phyloP scores from a whole-genome alignment of 1,284 basidiomycete genomes.

The Vanrija sp. region DNA sequence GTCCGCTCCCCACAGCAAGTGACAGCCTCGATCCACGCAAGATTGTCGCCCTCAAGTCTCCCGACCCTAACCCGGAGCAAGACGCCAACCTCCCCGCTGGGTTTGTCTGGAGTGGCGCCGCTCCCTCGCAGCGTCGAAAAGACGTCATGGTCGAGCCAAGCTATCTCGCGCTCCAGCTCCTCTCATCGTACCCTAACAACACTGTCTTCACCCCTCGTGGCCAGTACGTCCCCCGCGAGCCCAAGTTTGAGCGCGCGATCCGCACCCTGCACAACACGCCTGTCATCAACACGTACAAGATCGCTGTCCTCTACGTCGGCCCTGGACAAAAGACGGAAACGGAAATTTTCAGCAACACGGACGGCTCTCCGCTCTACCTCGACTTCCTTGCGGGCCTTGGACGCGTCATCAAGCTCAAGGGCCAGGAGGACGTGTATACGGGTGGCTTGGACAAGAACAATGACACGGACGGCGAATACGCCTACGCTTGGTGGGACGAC shows the following conservation, averaged over 20 bases:
- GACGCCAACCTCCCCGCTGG: conserved; percentile 14
- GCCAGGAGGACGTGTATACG: conserved; percentile 88
- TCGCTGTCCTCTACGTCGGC: conserved; percentile 93
- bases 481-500: conserved; percentile 99
- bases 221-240: conserved; percentile 52
- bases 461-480: conserved; percentile 78
- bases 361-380: conserved; percentile 92
- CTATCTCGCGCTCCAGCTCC: conserved; percentile 74
- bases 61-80: background rate
- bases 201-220: conserved; percentile 41
- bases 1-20: background rate
- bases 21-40: background rate
- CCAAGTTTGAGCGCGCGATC: conserved; percentile 61
- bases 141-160: conserved; percentile 79
- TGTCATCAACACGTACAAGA: conserved; percentile 96
- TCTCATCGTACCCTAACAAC: conserved; percentile 71
- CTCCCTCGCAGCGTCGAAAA: conserved; percentile 81
- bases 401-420: conserved; percentile 81
- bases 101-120: conserved; percentile 76
- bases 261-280: conserved; percentile 77
- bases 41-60: conserved; percentile 4
- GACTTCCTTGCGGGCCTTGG: conserved; percentile 89
- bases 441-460: conserved; percentile 82
- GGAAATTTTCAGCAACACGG: conserved; percentile 84
- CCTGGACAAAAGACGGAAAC: conserved; percentile 80